Conservation (phyloP, 768 basidiomycete genomes). For the Tricholoma terreum region DNA sequence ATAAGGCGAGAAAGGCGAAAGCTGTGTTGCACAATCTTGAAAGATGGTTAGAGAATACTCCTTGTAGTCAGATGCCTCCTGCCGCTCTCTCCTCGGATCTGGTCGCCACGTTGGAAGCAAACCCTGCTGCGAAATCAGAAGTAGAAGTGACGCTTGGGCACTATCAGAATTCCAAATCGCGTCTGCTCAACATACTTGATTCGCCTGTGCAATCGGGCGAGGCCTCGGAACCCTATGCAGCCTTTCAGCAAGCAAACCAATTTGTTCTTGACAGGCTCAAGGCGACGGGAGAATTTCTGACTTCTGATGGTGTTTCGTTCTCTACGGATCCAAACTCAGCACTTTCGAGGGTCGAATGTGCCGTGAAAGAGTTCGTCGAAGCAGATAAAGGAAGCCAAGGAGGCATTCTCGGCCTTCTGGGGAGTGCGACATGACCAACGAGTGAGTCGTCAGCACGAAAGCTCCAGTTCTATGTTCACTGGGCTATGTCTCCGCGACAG, state of each 20-base stretch:
- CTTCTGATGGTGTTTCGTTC: slow-evolving; percentile 16
- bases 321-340: slow-evolving; percentile 26
- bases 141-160: slow-evolving; percentile 13
- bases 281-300: slow-evolving; percentile 46
- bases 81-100: background rate
- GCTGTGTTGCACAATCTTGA: slow-evolving; percentile 47
- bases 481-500: background rate
- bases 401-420: slow-evolving; percentile 46
- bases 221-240: slow-evolving; percentile 20
- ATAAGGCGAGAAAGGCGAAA: slow-evolving; percentile 53
- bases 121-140: background rate
- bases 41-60: slow-evolving; percentile 43
- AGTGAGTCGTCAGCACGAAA: background rate
- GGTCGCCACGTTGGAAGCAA: background rate
- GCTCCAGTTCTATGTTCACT: background rate
- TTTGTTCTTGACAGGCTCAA: slow-evolving; percentile 51
- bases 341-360: slow-evolving; percentile 45
- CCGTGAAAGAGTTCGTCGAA: slow-evolving; percentile 30
- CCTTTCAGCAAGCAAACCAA: slow-evolving; percentile 44
- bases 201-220: slow-evolving; percentile 1
- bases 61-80: slow-evolving; percentile 1
- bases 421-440: slow-evolving; percentile 33
- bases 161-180: slow-evolving; percentile 44
- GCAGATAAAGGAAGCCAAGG: slow-evolving; percentile 20
- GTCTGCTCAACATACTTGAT: slow-evolving; percentile 36